These are phyloP conservation scores for Plasmodium berghei DNA, from an alignment of 169 alveolate genomes.

Conservation along the genomic window DNA sequence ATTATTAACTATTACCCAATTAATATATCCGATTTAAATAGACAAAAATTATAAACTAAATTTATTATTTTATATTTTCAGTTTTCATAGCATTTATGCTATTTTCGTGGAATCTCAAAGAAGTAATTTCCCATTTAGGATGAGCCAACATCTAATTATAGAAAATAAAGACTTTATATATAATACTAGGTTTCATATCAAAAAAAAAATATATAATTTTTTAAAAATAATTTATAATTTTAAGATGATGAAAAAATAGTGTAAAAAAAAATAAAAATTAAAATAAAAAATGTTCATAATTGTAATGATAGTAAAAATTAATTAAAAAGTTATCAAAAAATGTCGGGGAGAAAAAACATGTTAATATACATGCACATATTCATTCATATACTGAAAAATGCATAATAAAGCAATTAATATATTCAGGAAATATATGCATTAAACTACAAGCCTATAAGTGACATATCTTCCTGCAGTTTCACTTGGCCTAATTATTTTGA, in stretches of 20 bases:
- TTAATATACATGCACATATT: not conserved
- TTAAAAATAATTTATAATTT: too few relatives aligned
- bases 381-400: not conserved
- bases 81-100: constrained; percentile 23
- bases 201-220: too few relatives aligned
- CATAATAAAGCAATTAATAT: not conserved
- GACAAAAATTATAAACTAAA: constrained; percentile 11
- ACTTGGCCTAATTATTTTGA: constrained; percentile 96
- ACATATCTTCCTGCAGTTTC: constrained; percentile 99
- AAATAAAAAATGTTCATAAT: not conserved
- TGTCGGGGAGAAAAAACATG: not conserved
- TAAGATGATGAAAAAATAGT: too few relatives aligned
- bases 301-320: not conserved
- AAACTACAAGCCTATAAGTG: constrained; percentile 94
- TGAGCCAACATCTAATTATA: constrained; percentile 14
- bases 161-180: not conserved
- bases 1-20: constrained; percentile 7
- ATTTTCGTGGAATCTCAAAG: constrained; percentile 39
- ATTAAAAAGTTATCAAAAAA: not conserved
- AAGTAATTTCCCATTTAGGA: constrained; percentile 29
- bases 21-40: constrained; percentile 25
- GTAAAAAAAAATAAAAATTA: not conserved
- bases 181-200: too few relatives aligned
- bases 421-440: not conserved
- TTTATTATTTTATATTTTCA: constrained; percentile 24